Conservation (phyloP, 257 asterid species). For the Lycium barbarum region DNA sequence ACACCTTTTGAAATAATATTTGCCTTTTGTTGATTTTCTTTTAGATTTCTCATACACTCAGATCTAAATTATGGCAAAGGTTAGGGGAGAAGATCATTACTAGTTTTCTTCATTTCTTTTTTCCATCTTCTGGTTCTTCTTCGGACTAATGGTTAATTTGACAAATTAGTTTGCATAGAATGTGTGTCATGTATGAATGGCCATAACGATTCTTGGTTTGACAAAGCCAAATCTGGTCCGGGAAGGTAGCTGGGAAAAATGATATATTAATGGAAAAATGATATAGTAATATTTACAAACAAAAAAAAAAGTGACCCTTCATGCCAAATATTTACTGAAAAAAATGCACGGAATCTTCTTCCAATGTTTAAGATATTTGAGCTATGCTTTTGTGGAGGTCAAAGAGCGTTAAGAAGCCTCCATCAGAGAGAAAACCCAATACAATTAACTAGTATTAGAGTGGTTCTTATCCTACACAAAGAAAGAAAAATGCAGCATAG, state of each 20-base stretch:
- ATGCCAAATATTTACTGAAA: not conserved
- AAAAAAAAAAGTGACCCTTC: not conserved
- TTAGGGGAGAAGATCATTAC: not conserved
- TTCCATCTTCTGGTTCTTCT: not conserved
- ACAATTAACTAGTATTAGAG: no score
- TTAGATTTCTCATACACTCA: not conserved
- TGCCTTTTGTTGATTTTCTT: not conserved
- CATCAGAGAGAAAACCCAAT: no score
- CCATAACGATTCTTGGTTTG: not conserved
- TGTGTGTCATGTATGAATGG: not conserved
- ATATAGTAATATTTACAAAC: not conserved
- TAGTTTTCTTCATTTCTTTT: not conserved
- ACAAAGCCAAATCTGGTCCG: not conserved
- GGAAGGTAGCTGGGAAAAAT: not conserved
- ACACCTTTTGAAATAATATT: not conserved
- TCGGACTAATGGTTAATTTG: not conserved
- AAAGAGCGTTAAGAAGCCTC: no score
- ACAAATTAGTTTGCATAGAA: not conserved
- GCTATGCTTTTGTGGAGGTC: not conserved
- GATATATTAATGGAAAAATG: no score
- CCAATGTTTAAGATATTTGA: not conserved
- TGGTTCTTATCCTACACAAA: no score
- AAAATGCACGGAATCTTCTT: not conserved
- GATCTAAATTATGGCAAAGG: not conserved
- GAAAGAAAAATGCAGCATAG: no score